These are phyloP conservation scores for Sesbania bispinosa DNA, from an alignment of 306 rosid genomes.

Conservation along the genomic window DNA sequence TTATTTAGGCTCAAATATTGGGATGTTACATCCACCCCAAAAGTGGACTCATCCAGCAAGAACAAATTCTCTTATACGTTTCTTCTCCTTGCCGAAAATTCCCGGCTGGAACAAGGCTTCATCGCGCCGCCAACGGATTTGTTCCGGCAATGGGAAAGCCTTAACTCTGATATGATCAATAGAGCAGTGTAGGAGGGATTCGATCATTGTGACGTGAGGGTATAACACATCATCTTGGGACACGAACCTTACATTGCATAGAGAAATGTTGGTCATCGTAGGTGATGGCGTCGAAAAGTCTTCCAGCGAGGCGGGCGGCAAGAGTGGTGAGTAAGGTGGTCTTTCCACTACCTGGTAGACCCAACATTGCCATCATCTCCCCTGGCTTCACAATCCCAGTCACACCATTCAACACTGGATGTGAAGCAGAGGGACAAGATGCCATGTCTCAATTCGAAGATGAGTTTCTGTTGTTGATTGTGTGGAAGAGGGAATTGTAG, in stretches of 20 bases:
- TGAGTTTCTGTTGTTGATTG: too few relatives aligned
- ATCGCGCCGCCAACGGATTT: slow-evolving; percentile 45
- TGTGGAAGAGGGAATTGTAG: too few relatives aligned
- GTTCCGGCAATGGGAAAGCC: slow-evolving; percentile 46
- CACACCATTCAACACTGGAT: slow-evolving; percentile 44
- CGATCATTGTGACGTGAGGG: slow-evolving; percentile 65
- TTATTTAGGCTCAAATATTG: too few relatives aligned
- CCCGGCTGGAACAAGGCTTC: slow-evolving; percentile 44
- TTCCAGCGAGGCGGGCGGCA: slow-evolving; percentile 48
- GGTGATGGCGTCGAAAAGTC: slow-evolving; percentile 45
- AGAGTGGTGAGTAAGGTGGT: slow-evolving; percentile 65
- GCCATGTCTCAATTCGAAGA: too few relatives aligned
- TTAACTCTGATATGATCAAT: slow-evolving; percentile 48
- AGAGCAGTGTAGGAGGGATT: slow-evolving; percentile 57
- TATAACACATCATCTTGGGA: slow-evolving; percentile 66
- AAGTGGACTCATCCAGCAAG: slow-evolving; percentile 66
- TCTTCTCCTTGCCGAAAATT: slow-evolving; percentile 61
- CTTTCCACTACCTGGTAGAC: slow-evolving; percentile 79
- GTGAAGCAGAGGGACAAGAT: too few relatives aligned
- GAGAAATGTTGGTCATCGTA: slow-evolving; percentile 56
- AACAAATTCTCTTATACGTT: slow-evolving; percentile 60
- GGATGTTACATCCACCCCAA: too few relatives aligned
- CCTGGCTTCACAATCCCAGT: slow-evolving; percentile 59
- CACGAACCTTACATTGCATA: slow-evolving; percentile 56
- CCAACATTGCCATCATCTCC: slow-evolving; percentile 72